phyloP scores from a whole-genome alignment of 305 asterid genomes.

The Rubia tinctorum region DNA sequence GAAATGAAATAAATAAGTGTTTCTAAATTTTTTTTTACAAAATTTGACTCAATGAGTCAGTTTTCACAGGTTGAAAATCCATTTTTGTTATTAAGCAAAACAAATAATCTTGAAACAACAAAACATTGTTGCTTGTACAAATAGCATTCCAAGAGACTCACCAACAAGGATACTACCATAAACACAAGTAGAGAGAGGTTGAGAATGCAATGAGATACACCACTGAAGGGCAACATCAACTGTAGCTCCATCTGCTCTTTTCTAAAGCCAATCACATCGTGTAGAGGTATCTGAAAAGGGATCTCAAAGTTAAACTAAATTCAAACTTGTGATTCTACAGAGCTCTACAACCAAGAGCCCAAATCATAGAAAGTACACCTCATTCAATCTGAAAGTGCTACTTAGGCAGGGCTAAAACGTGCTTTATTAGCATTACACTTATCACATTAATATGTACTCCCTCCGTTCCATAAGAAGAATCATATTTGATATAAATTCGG shows the following conservation, averaged over 20 bases:
- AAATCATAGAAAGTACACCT: not conserved
- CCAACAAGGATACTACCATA: conserved; percentile 98
- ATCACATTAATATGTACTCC: too few relatives aligned
- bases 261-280: conserved; percentile 79
- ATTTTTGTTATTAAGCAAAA: too few relatives aligned
- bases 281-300: conserved; percentile 70
- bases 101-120: not conserved
- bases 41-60: too few relatives aligned
- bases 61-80: too few relatives aligned
- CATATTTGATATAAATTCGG: too few relatives aligned
- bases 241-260: conserved; percentile 67
- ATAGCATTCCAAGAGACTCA: conserved; percentile 27
- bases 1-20: too few relatives aligned
- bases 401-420: not conserved
- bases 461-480: too few relatives aligned
- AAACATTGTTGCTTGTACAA: not conserved
- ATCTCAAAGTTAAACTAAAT: conserved; percentile 25
- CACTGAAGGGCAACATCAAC: conserved; percentile 55
- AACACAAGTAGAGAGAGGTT: conserved; percentile 44
- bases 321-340: not conserved
- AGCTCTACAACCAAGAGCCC: not conserved
- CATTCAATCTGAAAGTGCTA: not conserved
- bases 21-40: too few relatives aligned
- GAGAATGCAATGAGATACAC: conserved; percentile 64
- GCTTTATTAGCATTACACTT: too few relatives aligned